phyloP scores from a whole-genome alignment of 345 rosid species.

The Luvunga scandens region DNA sequence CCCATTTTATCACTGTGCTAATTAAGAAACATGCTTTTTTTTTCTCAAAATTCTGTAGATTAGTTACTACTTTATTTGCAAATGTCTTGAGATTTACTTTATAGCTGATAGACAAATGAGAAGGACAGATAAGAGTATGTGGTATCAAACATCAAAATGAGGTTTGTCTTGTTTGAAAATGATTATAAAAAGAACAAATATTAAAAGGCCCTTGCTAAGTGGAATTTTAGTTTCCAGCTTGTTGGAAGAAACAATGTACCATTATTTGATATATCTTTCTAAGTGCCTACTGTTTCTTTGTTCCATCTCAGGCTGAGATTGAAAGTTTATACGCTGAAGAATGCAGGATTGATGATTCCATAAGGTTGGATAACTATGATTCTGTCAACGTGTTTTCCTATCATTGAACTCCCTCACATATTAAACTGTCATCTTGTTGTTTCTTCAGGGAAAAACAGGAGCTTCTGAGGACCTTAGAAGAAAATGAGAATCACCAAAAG shows the following conservation, averaged over 20 bases:
- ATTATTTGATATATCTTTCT: neutral
- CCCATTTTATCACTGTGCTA: no score
- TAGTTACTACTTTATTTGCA: neutral
- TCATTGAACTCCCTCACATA: conserved; percentile 5
- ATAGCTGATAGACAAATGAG: neutral
- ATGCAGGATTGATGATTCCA: conserved; percentile 50
- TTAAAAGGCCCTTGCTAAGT: neutral
- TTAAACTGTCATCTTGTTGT: conserved; percentile 21
- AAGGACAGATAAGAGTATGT: neutral
- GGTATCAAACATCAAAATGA: neutral
- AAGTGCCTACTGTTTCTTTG: neutral
- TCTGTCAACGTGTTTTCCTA: neutral
- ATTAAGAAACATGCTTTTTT: neutral
- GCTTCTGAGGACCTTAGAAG: conserved; percentile 46
- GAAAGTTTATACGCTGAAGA: conserved; percentile 49
- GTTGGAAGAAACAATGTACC: neutral
- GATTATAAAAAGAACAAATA: neutral
- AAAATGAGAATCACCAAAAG: conserved; percentile 48
- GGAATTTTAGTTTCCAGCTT: neutral
- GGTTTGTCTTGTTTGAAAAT: neutral
- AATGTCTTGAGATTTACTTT: neutral
- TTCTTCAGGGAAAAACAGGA: conserved; percentile 55
- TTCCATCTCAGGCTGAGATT: conserved; percentile 51
- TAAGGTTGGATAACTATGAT: conserved; percentile 47
- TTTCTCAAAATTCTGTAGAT: neutral